These are phyloP conservation scores for Pyrenophora graminea DNA, from an alignment of 2,329 filamentous ascomycete genomes.

Conservation along the genomic window DNA sequence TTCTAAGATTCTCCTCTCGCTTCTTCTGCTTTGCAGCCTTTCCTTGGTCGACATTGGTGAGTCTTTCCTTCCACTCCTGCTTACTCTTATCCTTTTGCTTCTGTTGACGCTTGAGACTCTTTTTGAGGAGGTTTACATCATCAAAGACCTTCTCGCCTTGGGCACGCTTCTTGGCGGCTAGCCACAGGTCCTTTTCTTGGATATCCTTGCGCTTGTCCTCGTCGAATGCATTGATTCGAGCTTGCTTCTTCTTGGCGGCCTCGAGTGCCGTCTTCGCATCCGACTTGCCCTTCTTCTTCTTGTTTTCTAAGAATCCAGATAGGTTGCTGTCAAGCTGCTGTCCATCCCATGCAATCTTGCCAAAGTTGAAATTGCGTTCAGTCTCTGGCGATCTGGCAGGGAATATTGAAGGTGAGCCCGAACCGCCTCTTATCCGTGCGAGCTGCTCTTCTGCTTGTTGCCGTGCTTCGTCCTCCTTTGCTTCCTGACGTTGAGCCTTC, in stretches of 20 bases:
- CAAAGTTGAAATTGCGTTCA: constrained; percentile 80
- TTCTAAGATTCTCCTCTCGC: constrained; percentile 62
- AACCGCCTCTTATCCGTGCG: constrained; percentile 62
- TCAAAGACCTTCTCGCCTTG: constrained; percentile 90
- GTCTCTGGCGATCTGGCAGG: constrained; percentile 53
- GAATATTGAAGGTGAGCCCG: constrained; percentile 59
- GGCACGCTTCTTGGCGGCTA: constrained; percentile 84
- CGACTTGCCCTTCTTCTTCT: constrained; percentile 79
- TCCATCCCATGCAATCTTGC: constrained; percentile 91
- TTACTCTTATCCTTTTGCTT: constrained; percentile 88
- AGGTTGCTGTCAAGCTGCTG: constrained; percentile 75
- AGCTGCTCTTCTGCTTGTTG: constrained; percentile 61
- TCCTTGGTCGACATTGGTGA: constrained; percentile 52
- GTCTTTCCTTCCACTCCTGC: constrained; percentile 70
- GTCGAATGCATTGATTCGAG: constrained; percentile 74
- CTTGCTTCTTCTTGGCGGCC: constrained; percentile 83
- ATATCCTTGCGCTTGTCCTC: constrained; percentile 82
- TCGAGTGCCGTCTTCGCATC: constrained; percentile 86
- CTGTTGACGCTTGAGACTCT: constrained; percentile 92
- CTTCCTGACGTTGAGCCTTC: constrained; percentile 77
- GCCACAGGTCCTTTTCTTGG: constrained; percentile 91
- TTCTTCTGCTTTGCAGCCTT: constrained; percentile 56
- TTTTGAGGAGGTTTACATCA: constrained; percentile 81
- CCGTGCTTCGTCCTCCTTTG: constrained; percentile 77
- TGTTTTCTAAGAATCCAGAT: constrained; percentile 64